Evolutionary conservation across 2,329 filamentous ascomycete species (phyloP).

Genomic region (Thelonectria rubi): DNA sequence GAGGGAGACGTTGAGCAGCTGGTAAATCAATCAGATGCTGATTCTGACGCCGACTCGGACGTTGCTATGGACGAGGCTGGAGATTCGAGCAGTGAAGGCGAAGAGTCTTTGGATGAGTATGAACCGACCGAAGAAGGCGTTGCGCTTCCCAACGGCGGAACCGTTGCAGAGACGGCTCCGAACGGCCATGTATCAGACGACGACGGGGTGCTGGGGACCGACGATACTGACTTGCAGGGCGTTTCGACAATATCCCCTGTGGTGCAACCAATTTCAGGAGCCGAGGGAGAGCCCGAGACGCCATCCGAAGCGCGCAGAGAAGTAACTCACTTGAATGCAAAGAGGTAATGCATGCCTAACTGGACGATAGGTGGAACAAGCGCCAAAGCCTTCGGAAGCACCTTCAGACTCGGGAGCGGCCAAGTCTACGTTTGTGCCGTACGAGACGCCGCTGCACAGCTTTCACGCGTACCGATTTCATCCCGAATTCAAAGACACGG

Average conservation of each 20-base stretch:
- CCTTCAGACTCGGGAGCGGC: constrained; percentile 9
- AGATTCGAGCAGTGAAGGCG: constrained; percentile 41
- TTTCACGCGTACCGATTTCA: constrained; percentile 95
- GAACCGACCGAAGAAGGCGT: constrained; percentile 60
- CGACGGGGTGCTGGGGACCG: constrained; percentile 39
- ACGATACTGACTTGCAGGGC: constrained; percentile 40
- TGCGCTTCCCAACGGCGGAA: constrained; percentile 24
- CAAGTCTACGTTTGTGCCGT: constrained; percentile 60
- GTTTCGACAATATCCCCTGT: constrained; percentile 34
- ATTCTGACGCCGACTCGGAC: constrained; percentile 30
- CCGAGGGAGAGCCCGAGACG: constrained; percentile 35
- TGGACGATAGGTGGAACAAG: constrained; percentile 30
- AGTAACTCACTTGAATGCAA: constrained; percentile 51
- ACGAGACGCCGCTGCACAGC: constrained; percentile 81
- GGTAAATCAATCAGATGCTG: background rate
- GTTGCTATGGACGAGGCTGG: constrained; percentile 38
- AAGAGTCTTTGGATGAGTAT: constrained; percentile 60
- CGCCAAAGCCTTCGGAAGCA: constrained; percentile 14
- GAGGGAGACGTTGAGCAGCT: background rate
- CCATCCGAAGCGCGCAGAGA: constrained; percentile 49
- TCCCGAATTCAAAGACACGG: constrained; percentile 73
- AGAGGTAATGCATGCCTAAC: constrained; percentile 31
- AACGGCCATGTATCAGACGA: constrained; percentile 27
- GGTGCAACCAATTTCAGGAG: constrained; percentile 46
- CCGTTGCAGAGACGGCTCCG: constrained; percentile 14